Evolutionary conservation across 2,329 filamentous ascomycete species (phyloP), one percentile per base, ranked within the genome.

Genomic region (Trichoderma semiorbis): DNA sequence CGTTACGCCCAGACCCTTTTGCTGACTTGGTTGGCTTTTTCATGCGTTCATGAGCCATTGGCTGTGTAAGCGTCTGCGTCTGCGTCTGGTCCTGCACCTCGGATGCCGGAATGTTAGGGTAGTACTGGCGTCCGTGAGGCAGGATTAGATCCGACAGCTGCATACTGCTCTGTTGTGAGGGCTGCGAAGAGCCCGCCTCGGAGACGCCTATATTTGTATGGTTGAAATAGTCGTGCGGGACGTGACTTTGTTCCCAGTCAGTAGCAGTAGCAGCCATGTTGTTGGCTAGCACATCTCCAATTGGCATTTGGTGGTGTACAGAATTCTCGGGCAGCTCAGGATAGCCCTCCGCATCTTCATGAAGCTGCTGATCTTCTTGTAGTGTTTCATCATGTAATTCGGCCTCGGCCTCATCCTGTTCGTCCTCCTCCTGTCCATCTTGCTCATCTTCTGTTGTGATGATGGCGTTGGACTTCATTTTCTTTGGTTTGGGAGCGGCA

Each of bases 401-500:
- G n/a, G 32, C n/a, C 34, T 32, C 58, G 57, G 30, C 12, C 5
- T 72, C 72, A 1, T 74, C 73, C 14, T 74, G 74, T 6, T 69
- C 74, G 32, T 73, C 72, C 10, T 30, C 67, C 10, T 74, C 74
- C 5, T 50, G n/a, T n/a, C n/a, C 43, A 50, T 75, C 73, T 7
- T 74, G 72, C 28, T 77, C 73, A 16, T 77, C 74, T 10, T 72
- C 73, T 28, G 72, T 72, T 7, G 57, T 60, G 24, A 75, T 74
- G 7, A 74, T 32, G 32, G 75, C 74, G 4, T 72, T 70, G 18
- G 78, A 74, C 67, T 77, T 78, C 39, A 32, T 75, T 32, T 76
- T 77, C 63, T 75, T 77, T 21, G 69, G 75, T 50, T 78, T 80
- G 14, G 78, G 76, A n/a, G 78, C 74, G 26, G 83, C 78, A 73